phyloP scores from a whole-genome alignment of 306 rosid genomes.

The Acacia crassicarpa region DNA sequence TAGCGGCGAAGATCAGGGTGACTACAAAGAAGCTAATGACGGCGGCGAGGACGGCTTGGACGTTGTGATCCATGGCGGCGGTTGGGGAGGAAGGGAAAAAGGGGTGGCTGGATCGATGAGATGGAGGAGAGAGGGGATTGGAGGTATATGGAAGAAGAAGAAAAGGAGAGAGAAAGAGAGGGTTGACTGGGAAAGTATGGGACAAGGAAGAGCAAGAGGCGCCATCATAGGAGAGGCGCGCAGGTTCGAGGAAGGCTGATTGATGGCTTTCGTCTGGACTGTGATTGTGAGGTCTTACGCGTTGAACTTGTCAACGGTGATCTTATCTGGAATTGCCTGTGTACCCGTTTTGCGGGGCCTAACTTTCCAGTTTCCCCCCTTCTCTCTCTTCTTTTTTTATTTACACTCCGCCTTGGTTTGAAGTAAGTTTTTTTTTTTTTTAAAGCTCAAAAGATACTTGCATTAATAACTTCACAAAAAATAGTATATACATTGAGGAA shows the following conservation, averaged over 20 bases:
- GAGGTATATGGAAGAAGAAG: neutral
- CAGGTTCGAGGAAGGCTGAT: neutral
- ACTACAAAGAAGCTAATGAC: slow-evolving; percentile 53
- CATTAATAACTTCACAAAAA: too few species aligned
- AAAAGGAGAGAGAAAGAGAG: neutral
- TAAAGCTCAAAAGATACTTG: too few species aligned
- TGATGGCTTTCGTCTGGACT: neutral
- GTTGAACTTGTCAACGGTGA: slow-evolving; percentile 16
- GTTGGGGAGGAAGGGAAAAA: neutral
- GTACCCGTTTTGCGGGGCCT: neutral
- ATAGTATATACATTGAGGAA: too few species aligned
- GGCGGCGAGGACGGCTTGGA: slow-evolving; percentile 47
- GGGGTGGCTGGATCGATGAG: neutral
- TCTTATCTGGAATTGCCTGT: neutral
- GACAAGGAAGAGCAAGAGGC: neutral
- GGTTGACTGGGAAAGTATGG: neutral
- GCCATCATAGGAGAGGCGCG: neutral
- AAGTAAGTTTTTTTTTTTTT: too few species aligned
- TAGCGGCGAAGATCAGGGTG: slow-evolving; percentile 37
- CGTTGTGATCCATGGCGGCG: slow-evolving; percentile 22
- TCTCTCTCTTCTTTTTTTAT: too few species aligned
- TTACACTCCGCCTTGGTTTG: too few species aligned
- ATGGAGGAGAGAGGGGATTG: neutral
- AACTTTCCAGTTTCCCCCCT: neutral
- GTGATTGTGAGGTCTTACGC: neutral